phyloP scores from a whole-genome alignment of 441 rosid species.

The Codiaeum variegatum region DNA sequence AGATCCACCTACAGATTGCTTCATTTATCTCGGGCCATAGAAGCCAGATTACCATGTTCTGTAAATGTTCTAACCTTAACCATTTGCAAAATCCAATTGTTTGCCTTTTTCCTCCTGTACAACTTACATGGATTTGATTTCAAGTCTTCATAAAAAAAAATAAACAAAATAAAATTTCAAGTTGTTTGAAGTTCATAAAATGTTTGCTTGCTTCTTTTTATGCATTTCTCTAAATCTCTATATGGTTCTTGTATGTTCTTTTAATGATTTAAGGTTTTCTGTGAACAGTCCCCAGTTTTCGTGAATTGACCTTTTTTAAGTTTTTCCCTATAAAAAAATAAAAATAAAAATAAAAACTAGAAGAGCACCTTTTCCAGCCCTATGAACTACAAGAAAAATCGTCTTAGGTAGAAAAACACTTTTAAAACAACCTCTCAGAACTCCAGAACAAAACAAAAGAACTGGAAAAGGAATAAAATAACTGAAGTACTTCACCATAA shows the following conservation, averaged over 20 bases:
- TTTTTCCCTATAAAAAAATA: background rate
- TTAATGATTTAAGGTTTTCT: background rate
- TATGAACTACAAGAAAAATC: background rate
- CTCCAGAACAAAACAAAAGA: background rate
- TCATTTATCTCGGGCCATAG: conserved; percentile 77
- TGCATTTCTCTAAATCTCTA: background rate
- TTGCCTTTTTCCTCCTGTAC: background rate
- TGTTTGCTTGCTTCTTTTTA: background rate
- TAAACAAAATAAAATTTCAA: too few relatives aligned
- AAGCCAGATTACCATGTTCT: conserved; percentile 51
- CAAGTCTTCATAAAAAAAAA: too few relatives aligned
- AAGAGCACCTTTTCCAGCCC: background rate
- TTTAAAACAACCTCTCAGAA: background rate
- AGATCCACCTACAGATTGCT: conserved; percentile 98
- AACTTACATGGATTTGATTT: background rate
- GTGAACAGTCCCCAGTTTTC: background rate
- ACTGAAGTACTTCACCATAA: background rate
- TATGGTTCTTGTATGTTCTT: background rate
- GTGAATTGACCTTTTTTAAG: background rate
- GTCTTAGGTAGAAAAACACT: background rate
- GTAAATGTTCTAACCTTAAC: conserved; percentile 38
- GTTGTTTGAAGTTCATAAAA: conserved; percentile 1
- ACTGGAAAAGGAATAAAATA: background rate
- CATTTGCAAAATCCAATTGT: conserved; percentile 1
- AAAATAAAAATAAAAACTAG: background rate